A percentile compares a stretch with the other conserved stretches of the same genome.
Conservation (phyloP, 1,284 basidiomycete species). For the Sporisorium exsertum region DNA sequence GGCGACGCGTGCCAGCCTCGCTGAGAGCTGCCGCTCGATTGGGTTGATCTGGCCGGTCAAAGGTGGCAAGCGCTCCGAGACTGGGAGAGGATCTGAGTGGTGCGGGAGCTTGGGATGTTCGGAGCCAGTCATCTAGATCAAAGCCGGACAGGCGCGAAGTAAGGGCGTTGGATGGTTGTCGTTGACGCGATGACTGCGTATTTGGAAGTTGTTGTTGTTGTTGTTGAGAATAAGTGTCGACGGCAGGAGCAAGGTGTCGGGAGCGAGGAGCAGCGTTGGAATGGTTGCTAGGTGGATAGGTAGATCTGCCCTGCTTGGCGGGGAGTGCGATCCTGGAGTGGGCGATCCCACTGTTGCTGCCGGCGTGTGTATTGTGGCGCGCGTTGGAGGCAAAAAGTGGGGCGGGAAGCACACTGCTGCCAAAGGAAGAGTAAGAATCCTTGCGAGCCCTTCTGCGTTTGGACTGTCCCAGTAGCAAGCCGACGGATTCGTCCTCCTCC, state of each 20-base stretch:
- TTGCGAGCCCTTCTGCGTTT: constrained; percentile 39
- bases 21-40: constrained; percentile 35
- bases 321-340: constrained; percentile 6
- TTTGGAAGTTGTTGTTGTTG: constrained; percentile 11
- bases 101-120: constrained; percentile 20
- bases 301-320: constrained; percentile 24
- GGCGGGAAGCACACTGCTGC: constrained; percentile 47
- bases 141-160: constrained; percentile 35
- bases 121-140: constrained; percentile 45
- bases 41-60: constrained; percentile 16
- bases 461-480: constrained; percentile 38
- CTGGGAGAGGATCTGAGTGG: constrained; percentile 33
- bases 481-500: constrained; percentile 44
- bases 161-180: constrained; percentile 16
- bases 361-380: constrained; percentile 21
- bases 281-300: constrained; percentile 48
- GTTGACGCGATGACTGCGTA: constrained; percentile 13
- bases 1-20: constrained; percentile 42
- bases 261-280: constrained; percentile 31
- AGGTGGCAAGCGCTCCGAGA: constrained; percentile 36
- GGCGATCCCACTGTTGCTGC: constrained; percentile 14
- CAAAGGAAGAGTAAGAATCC: constrained; percentile 51
- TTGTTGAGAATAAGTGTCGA: constrained; percentile 11
- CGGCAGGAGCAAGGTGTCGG: constrained; percentile 26
- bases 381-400: constrained; percentile 22